A percentile compares a stretch with the other conserved stretches of the same genome.
Evolutionary conservation across 345 rosid genomes (phyloP).

Genomic region (Clausena lansium): DNA sequence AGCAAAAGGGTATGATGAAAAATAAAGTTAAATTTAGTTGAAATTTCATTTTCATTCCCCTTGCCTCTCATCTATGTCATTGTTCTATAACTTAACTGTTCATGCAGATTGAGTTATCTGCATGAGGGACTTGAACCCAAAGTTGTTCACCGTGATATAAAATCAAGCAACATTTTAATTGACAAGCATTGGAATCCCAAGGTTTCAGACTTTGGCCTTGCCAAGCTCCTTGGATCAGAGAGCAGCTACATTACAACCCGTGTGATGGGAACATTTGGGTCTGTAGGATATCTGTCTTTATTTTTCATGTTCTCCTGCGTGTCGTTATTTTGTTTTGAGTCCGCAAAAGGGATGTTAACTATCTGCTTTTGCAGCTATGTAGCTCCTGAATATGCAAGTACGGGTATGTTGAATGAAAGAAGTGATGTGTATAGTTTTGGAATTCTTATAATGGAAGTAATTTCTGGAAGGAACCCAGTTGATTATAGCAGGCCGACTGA

Average conservation of each 20-base stretch:
- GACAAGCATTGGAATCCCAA: constrained; percentile 92
- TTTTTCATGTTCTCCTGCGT: background rate
- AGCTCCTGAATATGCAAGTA: constrained; percentile 95
- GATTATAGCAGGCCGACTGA: constrained; percentile 85
- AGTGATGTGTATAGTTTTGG: constrained; percentile 89
- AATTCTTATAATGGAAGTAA: constrained; percentile 79
- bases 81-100: constrained; percentile 1
- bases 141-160: constrained; percentile 90
- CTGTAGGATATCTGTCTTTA: constrained; percentile 20
- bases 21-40: background rate
- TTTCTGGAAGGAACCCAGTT: constrained; percentile 88
- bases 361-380: constrained; percentile 58
- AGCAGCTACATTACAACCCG: constrained; percentile 82
- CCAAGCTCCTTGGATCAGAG: constrained; percentile 77
- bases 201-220: constrained; percentile 96
- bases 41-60: background rate
- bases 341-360: background rate
- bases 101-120: constrained; percentile 68
- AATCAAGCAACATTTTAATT: constrained; percentile 82
- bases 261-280: constrained; percentile 99
- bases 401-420: constrained; percentile 79
- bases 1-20: constrained; percentile 70
- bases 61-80: background rate
- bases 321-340: background rate
- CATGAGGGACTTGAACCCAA: constrained; percentile 97